phyloP scores from a whole-genome alignment of 768 basidiomycete species.

The Gelatoporia subvermispora region DNA sequence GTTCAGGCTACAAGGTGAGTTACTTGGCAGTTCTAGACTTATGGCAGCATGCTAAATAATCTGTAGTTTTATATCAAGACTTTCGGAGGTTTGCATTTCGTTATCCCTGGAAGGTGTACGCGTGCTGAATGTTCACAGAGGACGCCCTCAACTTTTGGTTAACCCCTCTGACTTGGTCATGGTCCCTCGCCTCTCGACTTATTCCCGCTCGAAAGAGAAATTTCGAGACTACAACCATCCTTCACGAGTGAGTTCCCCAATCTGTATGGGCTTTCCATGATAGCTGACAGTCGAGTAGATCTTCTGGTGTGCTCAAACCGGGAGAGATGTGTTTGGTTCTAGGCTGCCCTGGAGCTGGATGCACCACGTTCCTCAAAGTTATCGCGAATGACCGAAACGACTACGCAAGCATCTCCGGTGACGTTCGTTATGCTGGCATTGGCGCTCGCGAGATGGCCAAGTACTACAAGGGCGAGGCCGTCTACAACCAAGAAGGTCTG shows the following conservation, averaged over 20 bases:
- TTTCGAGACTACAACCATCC: conserved; percentile 44
- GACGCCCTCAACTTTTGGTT: conserved; percentile 51
- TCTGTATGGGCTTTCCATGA: not conserved
- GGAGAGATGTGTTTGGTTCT: conserved; percentile 87
- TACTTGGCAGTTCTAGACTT: not conserved
- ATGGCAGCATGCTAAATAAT: not conserved
- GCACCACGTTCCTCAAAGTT: conserved; percentile 80
- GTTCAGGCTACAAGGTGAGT: conserved; percentile 49
- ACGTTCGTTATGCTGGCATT: conserved; percentile 83
- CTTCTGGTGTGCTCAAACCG: conserved; percentile 65
- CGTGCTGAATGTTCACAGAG: conserved; percentile 27
- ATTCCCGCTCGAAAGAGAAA: conserved; percentile 30
- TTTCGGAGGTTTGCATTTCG: conserved; percentile 44
- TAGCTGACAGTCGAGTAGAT: conserved; percentile 28
- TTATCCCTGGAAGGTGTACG: not conserved
- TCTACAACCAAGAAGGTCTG: conserved; percentile 71
- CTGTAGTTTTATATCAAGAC: conserved; percentile 54
- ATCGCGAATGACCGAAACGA: conserved; percentile 73
- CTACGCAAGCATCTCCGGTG: conserved; percentile 59
- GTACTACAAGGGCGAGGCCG: conserved; percentile 73
- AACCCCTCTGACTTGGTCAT: conserved; percentile 44
- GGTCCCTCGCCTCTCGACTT: conserved; percentile 35
- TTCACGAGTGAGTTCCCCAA: conserved; percentile 44
- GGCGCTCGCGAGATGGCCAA: conserved; percentile 70
- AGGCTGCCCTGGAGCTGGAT: conserved; percentile 81